phyloP scores from a whole-genome alignment of 495 filamentous ascomycete species.

The Corynascus novoguineensis region DNA sequence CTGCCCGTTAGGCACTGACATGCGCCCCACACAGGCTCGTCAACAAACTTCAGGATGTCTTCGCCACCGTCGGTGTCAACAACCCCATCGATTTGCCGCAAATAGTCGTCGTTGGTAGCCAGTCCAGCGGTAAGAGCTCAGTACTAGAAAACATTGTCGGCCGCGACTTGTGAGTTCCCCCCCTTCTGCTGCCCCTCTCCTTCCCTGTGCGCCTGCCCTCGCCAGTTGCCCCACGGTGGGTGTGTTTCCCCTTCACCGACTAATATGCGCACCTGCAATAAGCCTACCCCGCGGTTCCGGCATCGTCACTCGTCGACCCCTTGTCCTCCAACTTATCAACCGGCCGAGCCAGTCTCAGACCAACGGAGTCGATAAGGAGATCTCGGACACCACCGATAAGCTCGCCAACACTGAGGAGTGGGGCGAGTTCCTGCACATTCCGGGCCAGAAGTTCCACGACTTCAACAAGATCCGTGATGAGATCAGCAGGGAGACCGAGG shows the following conservation, averaged over 20 bases:
- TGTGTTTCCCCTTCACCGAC: not conserved
- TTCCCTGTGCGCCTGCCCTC: conserved; percentile 7
- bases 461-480: conserved; percentile 99
- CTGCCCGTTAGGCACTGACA: conserved; percentile 25
- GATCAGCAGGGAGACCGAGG: conserved; percentile 93
- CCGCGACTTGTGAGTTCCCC: conserved; percentile 79
- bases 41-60: conserved; percentile 99
- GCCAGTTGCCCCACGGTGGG: not conserved
- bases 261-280: conserved; percentile 16
- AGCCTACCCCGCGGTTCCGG: conserved; percentile 96
- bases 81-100: conserved; percentile 99
- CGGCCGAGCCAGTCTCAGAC: conserved; percentile 52
- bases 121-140: conserved; percentile 99
- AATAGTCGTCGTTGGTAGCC: conserved; percentile 97
- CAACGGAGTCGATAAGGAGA: conserved; percentile 73
- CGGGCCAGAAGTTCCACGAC: conserved; percentile 96
- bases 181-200: conserved; percentile 12
- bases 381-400: conserved; percentile 60
- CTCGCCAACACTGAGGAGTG: conserved; percentile 92
- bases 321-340: conserved; percentile 98
- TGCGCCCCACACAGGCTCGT: conserved; percentile 62
- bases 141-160: conserved; percentile 99
- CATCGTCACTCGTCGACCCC: conserved; percentile 93
- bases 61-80: conserved; percentile 95
- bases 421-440: conserved; percentile 98